Conservation (phyloP, 1,139 yeast species). For the Lodderomyces pseudojiufengensis region DNA sequence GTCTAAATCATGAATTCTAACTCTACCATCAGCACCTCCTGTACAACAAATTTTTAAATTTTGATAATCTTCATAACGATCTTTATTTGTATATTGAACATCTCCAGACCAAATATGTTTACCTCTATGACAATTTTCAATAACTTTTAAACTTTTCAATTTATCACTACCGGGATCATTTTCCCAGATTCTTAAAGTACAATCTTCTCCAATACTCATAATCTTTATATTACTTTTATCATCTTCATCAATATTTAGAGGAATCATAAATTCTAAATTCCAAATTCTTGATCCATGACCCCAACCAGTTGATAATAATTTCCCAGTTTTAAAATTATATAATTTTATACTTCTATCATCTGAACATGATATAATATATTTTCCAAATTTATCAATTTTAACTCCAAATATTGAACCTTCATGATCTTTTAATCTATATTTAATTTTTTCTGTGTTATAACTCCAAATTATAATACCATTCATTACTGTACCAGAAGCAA, state of each 20-base stretch:
- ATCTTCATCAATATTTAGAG: conserved; percentile 17
- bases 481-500: conserved; percentile 93
- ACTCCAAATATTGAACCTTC: conserved; percentile 92
- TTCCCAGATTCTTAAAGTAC: conserved; percentile 81
- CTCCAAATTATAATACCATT: conserved; percentile 85
- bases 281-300: conserved; percentile 95
- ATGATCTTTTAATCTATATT: conserved; percentile 65
- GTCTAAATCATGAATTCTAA: conserved; percentile 55
- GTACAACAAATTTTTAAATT: conserved; percentile 53
- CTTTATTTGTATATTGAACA: conserved; percentile 41
- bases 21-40: conserved; percentile 88
- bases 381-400: conserved; percentile 53
- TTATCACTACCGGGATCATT: conserved; percentile 23
- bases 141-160: conserved; percentile 30
- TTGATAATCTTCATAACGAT: too few species aligned
- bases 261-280: conserved; percentile 57
- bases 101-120: conserved; percentile 88
- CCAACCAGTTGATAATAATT: conserved; percentile 78
- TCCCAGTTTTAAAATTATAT: conserved; percentile 60
- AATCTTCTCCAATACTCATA: conserved; percentile 81
- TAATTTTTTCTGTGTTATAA: conserved; percentile 36
- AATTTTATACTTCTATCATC: conserved; percentile 87
- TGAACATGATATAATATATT: conserved; percentile 71
- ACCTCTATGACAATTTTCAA: conserved; percentile 68
- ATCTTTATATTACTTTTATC: conserved; percentile 32